Percentiles rank a stretch among this genome's conserved stretches.
Evolutionary conservation across 1,284 basidiomycete genomes (phyloP).

Genomic region (Rhodotorula sp.): DNA sequence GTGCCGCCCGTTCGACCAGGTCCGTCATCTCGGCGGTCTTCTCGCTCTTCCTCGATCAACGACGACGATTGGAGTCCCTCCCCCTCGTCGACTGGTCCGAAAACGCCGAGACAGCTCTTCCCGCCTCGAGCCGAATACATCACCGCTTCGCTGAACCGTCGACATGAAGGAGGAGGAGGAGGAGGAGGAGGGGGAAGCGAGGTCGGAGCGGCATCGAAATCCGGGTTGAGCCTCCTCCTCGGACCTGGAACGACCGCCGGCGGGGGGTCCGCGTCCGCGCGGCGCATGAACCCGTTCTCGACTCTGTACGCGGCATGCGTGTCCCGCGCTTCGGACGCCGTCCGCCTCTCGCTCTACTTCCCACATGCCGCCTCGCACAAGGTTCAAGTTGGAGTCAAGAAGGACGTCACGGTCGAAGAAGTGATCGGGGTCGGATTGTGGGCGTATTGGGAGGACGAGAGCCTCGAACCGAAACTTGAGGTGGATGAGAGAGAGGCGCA

Average conservation of each 20-base stretch:
- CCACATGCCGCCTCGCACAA: constrained; percentile 64
- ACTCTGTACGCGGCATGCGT: constrained; percentile 73
- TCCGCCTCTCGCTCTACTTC: constrained; percentile 79
- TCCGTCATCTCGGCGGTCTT: too few relatives aligned
- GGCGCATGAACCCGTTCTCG: constrained; percentile 70
- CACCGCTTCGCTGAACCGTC: not conserved
- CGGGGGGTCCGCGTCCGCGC: constrained; percentile 40
- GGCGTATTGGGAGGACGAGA: constrained; percentile 86
- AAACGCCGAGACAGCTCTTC: constrained; percentile 5
- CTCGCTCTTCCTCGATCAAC: too few relatives aligned
- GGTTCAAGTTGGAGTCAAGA: constrained; percentile 64
- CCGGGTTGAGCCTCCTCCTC: constrained; percentile 66
- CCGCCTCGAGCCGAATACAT: constrained; percentile 19
- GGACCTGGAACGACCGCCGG: constrained; percentile 54
- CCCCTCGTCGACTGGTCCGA: not conserved
- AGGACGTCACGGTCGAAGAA: constrained; percentile 90
- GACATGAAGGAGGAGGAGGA: not conserved
- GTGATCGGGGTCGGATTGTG: constrained; percentile 90
- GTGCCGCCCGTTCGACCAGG: too few relatives aligned
- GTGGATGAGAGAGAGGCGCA: constrained; percentile 47
- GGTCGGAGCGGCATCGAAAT: constrained; percentile 44
- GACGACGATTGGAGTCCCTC: not conserved
- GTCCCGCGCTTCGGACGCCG: constrained; percentile 48
- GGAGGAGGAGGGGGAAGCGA: too few relatives aligned
- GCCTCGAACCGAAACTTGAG: constrained; percentile 59